phyloP scores from a whole-genome alignment of 2,329 filamentous ascomycete species.

The Fusarium pseudoanthophilum region DNA sequence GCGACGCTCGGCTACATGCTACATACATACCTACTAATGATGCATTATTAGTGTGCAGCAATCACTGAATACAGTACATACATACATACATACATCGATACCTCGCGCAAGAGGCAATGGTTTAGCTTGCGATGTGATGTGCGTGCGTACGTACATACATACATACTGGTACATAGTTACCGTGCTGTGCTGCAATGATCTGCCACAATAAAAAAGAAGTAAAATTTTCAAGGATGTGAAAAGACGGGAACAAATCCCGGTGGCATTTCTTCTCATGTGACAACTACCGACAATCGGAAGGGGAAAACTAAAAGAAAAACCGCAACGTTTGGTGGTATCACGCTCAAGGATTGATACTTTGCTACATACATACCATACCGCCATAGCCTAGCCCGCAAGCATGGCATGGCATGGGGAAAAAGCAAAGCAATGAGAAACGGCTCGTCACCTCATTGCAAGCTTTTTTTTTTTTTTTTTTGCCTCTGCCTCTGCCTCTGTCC shows the following conservation, averaged over 20 bases:
- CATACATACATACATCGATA: not conserved
- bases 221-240: not conserved
- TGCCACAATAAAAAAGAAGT: slow-evolving; percentile 10
- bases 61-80: not conserved
- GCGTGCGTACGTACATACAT: not conserved
- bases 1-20: not conserved
- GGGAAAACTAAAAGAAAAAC: slow-evolving; percentile 32
- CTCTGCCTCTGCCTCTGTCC: not conserved
- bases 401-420: slow-evolving; percentile 21
- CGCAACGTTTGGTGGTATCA: slow-evolving; percentile 31
- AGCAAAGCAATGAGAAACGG: slow-evolving; percentile 31
- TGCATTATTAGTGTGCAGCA: slow-evolving; percentile 17
- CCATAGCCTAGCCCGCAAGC: slow-evolving; percentile 24
- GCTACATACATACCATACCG: slow-evolving; percentile 20
- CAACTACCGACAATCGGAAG: slow-evolving; percentile 41
- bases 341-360: slow-evolving; percentile 29
- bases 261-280: slow-evolving; percentile 12
- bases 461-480: not conserved
- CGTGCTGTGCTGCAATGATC: not conserved
- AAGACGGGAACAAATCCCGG: slow-evolving; percentile 1
- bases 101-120: slow-evolving; percentile 19
- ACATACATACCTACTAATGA: not conserved
- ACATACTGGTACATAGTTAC: no score
- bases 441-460: slow-evolving; percentile 26
- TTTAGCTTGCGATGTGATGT: slow-evolving; percentile 14